Percentiles rank a stretch among this genome's conserved stretches.
Evolutionary conservation across 2,329 filamentous ascomycete species (phyloP).

Genomic region (Cryphonectria radicalis): DNA sequence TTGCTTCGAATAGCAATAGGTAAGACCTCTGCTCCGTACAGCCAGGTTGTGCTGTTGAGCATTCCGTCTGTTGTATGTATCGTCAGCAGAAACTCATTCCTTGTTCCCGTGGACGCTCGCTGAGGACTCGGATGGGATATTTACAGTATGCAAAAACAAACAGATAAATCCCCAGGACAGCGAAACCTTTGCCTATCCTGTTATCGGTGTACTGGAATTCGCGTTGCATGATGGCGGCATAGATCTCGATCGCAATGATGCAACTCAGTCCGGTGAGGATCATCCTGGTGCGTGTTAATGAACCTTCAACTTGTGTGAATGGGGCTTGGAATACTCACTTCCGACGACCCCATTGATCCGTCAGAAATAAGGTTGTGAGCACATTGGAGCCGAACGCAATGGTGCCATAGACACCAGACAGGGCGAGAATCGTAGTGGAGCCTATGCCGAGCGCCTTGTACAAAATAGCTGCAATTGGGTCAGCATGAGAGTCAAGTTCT

Average conservation of each 20-base stretch:
- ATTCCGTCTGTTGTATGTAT: constrained; percentile 45
- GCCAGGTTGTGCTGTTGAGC: constrained; percentile 59
- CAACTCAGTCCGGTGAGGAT: constrained; percentile 56
- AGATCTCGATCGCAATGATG: constrained; percentile 61
- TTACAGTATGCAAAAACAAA: constrained; percentile 60
- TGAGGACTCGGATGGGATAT: constrained; percentile 29
- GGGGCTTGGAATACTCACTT: constrained; percentile 42
- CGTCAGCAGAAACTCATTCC: background rate
- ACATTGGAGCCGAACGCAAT: constrained; percentile 54
- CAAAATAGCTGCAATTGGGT: constrained; percentile 46
- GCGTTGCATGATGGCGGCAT: constrained; percentile 62
- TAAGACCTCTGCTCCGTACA: constrained; percentile 60
- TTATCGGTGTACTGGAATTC: constrained; percentile 60
- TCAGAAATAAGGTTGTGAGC: constrained; percentile 56
- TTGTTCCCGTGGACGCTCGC: background rate
- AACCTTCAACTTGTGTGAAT: too few species aligned
- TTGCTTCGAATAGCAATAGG: constrained; percentile 58
- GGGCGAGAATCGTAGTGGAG: constrained; percentile 53
- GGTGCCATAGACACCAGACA: constrained; percentile 60
- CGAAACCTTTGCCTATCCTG: constrained; percentile 60
- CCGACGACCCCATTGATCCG: constrained; percentile 62
- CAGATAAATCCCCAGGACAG: constrained; percentile 62
- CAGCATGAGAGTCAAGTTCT: background rate
- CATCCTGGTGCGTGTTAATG: constrained; percentile 46
- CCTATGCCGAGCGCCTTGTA: constrained; percentile 59